A percentile compares a stretch with the other conserved stretches of the same genome.
Evolutionary conservation across 306 rosid genomes (phyloP).

Genomic region (Citrullus mucosospermus): DNA sequence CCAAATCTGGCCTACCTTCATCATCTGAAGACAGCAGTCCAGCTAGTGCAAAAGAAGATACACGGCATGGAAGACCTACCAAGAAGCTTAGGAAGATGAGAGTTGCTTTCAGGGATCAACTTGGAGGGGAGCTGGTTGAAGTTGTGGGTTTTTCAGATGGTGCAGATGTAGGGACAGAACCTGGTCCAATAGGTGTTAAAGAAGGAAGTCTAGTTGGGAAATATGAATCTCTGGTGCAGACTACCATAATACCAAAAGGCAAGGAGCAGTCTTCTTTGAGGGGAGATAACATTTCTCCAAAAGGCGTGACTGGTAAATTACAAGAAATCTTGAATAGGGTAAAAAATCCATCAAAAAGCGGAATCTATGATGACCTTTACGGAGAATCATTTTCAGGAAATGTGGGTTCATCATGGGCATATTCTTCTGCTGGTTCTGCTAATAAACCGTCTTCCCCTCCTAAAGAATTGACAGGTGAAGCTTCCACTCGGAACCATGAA

Average conservation of each 20-base stretch:
- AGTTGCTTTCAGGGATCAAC: conserved; percentile 88
- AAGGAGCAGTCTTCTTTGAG: conserved; percentile 50
- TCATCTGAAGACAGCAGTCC: conserved; percentile 29
- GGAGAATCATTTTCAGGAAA: conserved; percentile 76
- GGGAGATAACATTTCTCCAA: conserved; percentile 50
- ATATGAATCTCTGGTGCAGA: conserved; percentile 87
- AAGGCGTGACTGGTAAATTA: conserved; percentile 85
- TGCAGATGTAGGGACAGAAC: conserved; percentile 85
- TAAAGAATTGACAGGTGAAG: conserved; percentile 26
- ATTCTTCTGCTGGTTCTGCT: conserved; percentile 31
- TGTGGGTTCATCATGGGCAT: conserved; percentile 94
- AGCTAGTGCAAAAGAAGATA: conserved; percentile 20
- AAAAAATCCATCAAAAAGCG: conserved; percentile 47
- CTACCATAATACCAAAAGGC: conserved; percentile 83
- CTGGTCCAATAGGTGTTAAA: conserved; percentile 90
- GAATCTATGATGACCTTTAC: conserved; percentile 81
- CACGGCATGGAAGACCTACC: conserved; percentile 44
- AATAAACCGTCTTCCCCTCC: conserved; percentile 23
- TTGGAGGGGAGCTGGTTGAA: conserved; percentile 82
- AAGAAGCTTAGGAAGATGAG: conserved; percentile 65
- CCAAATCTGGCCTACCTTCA: conserved; percentile 31
- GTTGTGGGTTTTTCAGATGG: conserved; percentile 94
- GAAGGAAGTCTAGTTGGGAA: conserved; percentile 98
- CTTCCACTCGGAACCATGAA: conserved; percentile 27
- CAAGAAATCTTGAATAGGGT: conserved; percentile 82